These are phyloP conservation scores for Selaginella moellendorffii DNA, from an alignment of 75 land plant species.

Conservation along the genomic window DNA sequence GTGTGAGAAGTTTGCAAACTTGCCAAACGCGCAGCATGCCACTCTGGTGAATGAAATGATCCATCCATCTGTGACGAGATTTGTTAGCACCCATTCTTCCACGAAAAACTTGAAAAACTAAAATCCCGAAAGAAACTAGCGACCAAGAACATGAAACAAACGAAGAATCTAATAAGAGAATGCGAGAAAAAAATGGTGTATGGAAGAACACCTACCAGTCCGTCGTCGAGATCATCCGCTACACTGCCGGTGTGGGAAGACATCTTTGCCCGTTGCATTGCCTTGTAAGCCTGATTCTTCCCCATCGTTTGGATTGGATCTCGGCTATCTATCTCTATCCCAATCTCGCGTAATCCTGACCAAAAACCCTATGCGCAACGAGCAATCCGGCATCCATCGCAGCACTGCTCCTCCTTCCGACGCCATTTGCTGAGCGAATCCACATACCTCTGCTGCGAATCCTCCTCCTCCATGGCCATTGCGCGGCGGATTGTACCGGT, in stretches of 20 bases:
- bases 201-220: slow-evolving; percentile 91
- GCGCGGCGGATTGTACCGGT: too few species aligned
- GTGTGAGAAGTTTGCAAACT: slow-evolving; percentile 95
- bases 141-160: not conserved
- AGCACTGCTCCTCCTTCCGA: not conserved
- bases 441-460: not conserved
- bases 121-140: not conserved
- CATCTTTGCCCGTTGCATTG: slow-evolving; percentile 86
- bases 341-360: not conserved
- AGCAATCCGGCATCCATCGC: not conserved
- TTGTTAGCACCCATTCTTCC: slow-evolving; percentile 58
- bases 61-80: slow-evolving; percentile 95
- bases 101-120: not conserved
- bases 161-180: not conserved
- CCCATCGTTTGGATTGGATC: slow-evolving; percentile 87
- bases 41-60: slow-evolving; percentile 99
- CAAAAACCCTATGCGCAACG: not conserved
- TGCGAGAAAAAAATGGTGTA: slow-evolving; percentile 12
- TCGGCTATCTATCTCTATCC: too few species aligned
- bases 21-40: slow-evolving; percentile 99
- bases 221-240: slow-evolving; percentile 80
- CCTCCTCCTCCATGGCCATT: not conserved
- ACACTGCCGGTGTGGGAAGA: slow-evolving; percentile 45
- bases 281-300: slow-evolving; percentile 98
- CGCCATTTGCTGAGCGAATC: not conserved